A percentile compares a stretch with the other conserved stretches of the same genome.
These are phyloP conservation scores for Kodamaea arcana DNA, from an alignment of 1,139 yeast species.

Conservation along the genomic window DNA sequence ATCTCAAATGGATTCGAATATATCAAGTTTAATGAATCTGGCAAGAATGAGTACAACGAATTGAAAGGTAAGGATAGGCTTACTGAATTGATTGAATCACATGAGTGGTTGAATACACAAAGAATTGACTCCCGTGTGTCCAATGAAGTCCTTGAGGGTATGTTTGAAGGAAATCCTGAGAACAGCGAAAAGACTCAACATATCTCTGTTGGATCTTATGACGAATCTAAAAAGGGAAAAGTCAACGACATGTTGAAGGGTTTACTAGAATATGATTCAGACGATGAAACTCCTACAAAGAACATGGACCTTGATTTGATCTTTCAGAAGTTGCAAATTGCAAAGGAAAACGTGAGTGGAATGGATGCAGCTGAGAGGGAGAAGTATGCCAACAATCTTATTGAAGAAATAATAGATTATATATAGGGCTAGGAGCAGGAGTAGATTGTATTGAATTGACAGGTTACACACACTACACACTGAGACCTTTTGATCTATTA, in stretches of 20 bases:
- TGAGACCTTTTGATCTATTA: too few species aligned
- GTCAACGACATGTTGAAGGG: slow-evolving; percentile 26
- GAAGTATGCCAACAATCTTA: slow-evolving; percentile 29
- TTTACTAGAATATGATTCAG: slow-evolving; percentile 17
- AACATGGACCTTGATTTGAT: slow-evolving; percentile 24
- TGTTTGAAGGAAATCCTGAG: not conserved
- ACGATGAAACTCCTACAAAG: slow-evolving; percentile 2
- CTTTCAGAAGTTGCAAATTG: slow-evolving; percentile 27
- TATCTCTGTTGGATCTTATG: slow-evolving; percentile 4
- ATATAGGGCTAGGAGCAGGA: too few species aligned
- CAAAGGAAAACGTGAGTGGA: slow-evolving; percentile 23
- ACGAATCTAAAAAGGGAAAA: slow-evolving; percentile 19
- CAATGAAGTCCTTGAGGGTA: not conserved
- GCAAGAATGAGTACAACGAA: slow-evolving; percentile 16
- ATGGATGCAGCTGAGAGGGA: slow-evolving; percentile 25
- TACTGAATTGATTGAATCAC: slow-evolving; percentile 34
- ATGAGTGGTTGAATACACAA: slow-evolving; percentile 35
- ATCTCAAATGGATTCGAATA: slow-evolving; percentile 31
- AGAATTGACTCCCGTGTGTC: slow-evolving; percentile 2
- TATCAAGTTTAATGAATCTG: slow-evolving; percentile 17
- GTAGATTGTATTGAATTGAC: too few species aligned
- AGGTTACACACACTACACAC: too few species aligned
- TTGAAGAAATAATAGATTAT: slow-evolving; percentile 37
- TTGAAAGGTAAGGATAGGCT: slow-evolving; percentile 23
- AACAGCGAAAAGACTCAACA: too few species aligned